These are phyloP conservation scores for Thielaviopsis ethacetica DNA, from an alignment of 2,329 filamentous ascomycete species.

Conservation along the genomic window DNA sequence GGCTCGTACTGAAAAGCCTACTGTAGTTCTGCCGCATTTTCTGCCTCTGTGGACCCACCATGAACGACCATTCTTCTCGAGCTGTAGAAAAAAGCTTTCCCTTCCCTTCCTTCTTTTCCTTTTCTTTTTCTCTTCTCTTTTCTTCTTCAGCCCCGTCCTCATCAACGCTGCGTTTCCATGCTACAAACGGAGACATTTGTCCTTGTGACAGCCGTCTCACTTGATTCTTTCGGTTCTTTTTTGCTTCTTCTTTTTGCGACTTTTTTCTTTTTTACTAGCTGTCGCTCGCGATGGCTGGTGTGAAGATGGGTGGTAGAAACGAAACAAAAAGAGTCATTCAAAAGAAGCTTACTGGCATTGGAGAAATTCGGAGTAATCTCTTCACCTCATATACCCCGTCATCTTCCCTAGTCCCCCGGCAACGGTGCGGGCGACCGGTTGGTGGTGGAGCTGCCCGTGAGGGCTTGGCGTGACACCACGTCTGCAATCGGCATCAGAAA, in stretches of 20 bases:
- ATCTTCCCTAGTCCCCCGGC: slow-evolving; percentile 18
- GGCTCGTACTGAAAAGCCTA: neutral
- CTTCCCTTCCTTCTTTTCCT: slow-evolving; percentile 1
- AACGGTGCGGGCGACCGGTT: slow-evolving; percentile 10
- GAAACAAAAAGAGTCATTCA: neutral
- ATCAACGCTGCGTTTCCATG: slow-evolving; percentile 93
- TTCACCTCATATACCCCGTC: slow-evolving; percentile 31
- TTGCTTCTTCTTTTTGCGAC: slow-evolving; percentile 12
- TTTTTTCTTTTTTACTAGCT: neutral
- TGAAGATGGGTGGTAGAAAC: neutral
- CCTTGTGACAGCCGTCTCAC: slow-evolving; percentile 19
- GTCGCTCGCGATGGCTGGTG: neutral
- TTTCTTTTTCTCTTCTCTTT: slow-evolving; percentile 20
- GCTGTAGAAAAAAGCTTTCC: slow-evolving; percentile 4
- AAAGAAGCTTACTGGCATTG: slow-evolving; percentile 44
- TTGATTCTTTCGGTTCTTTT: slow-evolving; percentile 4
- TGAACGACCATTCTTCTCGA: slow-evolving; percentile 1
- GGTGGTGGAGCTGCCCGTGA: slow-evolving; percentile 54
- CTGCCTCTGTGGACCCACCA: slow-evolving; percentile 1
- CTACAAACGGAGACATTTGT: slow-evolving; percentile 50
- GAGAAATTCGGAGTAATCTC: slow-evolving; percentile 99
- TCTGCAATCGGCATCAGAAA: slow-evolving; percentile 90
- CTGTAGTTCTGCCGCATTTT: slow-evolving; percentile 1
- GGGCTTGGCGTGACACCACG: slow-evolving; percentile 70
- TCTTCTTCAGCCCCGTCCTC: slow-evolving; percentile 54